Evolutionary conservation across 805 yeast species (phyloP).

Genomic region (Candida easanensis): DNA sequence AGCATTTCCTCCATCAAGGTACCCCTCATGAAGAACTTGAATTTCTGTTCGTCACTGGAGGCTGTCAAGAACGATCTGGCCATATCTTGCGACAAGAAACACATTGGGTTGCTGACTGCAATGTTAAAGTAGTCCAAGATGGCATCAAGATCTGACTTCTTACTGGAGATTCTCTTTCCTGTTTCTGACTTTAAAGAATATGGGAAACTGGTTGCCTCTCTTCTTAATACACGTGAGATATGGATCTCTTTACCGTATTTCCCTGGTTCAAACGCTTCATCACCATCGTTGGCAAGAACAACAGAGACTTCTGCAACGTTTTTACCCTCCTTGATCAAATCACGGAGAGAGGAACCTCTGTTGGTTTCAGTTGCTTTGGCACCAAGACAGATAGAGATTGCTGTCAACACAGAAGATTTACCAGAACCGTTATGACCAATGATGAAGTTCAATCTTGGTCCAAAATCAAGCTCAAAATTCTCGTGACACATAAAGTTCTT

Average conservation of each 20-base stretch:
- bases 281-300: conserved; percentile 59
- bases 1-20: conserved; percentile 68
- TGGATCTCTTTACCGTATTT: conserved; percentile 66
- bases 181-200: conserved; percentile 54
- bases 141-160: conserved; percentile 61
- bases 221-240: conserved; percentile 63
- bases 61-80: conserved; percentile 87
- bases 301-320: conserved; percentile 65
- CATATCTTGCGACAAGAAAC: conserved; percentile 88
- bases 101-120: conserved; percentile 85
- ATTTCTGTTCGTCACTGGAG: conserved; percentile 70
- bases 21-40: conserved; percentile 75
- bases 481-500: conserved; percentile 90
- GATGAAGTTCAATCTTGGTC: conserved; percentile 80
- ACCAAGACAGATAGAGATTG: conserved; percentile 83
- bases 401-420: conserved; percentile 84
- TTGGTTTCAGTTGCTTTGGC: conserved; percentile 85
- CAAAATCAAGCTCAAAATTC: conserved; percentile 69
- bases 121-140: conserved; percentile 71
- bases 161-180: conserved; percentile 54
- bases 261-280: conserved; percentile 61
- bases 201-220: conserved; percentile 44
- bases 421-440: conserved; percentile 93
- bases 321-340: conserved; percentile 74
- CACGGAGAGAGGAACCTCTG: conserved; percentile 71